Percentiles rank a stretch among this genome's conserved stretches.
Conservation (phyloP, 441 rosid genomes). For the Bruguiera hainesii region DNA sequence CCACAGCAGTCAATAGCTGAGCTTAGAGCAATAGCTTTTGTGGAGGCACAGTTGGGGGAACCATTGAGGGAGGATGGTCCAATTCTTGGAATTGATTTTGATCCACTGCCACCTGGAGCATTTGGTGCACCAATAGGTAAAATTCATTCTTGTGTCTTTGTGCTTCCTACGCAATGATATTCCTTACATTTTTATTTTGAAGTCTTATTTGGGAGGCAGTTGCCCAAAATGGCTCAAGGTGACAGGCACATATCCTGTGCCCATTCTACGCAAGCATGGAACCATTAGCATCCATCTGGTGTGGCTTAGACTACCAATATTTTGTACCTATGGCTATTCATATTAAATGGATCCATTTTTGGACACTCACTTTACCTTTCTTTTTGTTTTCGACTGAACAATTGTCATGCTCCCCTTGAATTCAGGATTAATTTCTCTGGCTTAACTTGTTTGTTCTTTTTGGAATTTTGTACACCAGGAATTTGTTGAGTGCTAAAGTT, state of each 20-base stretch:
- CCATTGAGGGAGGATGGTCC: conserved; percentile 96
- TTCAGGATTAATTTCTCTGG: not conserved
- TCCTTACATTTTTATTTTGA: too few species aligned
- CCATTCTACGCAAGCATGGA: too few species aligned
- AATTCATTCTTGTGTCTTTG: not conserved
- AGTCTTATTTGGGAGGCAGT: too few species aligned
- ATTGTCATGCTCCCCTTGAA: not conserved
- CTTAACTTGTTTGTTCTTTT: conserved; percentile 11
- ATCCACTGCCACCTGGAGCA: conserved; percentile 95
- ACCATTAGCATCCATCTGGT: too few species aligned
- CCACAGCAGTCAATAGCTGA: conserved; percentile 50
- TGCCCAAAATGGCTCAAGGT: too few species aligned
- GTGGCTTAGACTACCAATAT: not conserved
- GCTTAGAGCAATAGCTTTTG: conserved; percentile 70
- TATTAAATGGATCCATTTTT: not conserved
- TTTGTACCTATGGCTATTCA: not conserved
- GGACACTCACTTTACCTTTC: not conserved
- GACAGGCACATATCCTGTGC: too few species aligned
- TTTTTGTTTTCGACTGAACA: not conserved
- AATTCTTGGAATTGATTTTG: conserved; percentile 95
- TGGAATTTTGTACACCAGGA: not conserved
- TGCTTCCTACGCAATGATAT: too few species aligned
- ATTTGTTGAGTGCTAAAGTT: conserved; percentile 10
- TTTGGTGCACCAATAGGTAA: conserved; percentile 91
- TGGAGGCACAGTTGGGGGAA: conserved; percentile 95